These are phyloP conservation scores for Neonectria magnoliae DNA, from an alignment of 2,329 filamentous ascomycete genomes.

Conservation along the genomic window DNA sequence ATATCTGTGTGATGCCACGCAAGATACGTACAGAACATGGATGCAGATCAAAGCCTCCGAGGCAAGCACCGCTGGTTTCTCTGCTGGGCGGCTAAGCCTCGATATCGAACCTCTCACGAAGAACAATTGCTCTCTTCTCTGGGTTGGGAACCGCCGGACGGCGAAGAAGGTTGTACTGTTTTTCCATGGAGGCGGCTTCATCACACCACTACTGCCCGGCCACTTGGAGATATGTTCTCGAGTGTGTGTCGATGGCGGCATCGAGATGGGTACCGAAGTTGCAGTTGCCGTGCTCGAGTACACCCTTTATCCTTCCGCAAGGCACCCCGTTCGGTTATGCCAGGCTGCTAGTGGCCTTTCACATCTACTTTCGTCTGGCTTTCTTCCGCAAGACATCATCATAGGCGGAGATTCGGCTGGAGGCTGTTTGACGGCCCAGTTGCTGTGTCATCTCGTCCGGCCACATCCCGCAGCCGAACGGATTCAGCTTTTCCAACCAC, in stretches of 20 bases:
- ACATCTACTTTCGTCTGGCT: slow-evolving; percentile 34
- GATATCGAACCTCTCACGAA: slow-evolving; percentile 18
- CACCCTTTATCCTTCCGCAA: slow-evolving; percentile 39
- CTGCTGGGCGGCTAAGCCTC: not conserved
- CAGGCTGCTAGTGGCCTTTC: slow-evolving; percentile 40
- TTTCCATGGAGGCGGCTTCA: slow-evolving; percentile 1
- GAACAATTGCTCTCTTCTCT: not conserved
- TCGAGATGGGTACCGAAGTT: slow-evolving; percentile 10
- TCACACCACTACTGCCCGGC: not conserved
- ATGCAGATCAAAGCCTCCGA: not conserved
- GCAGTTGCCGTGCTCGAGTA: slow-evolving; percentile 45
- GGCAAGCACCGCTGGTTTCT: not conserved
- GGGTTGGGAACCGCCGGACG: not conserved
- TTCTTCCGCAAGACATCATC: slow-evolving; percentile 38
- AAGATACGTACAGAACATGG: slow-evolving; percentile 15
- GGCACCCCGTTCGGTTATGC: slow-evolving; percentile 41
- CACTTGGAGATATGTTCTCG: slow-evolving; percentile 3
- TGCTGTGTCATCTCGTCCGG: slow-evolving; percentile 44
- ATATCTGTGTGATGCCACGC: slow-evolving; percentile 12
- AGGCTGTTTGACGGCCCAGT: slow-evolving; percentile 44
- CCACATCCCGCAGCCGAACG: slow-evolving; percentile 31
- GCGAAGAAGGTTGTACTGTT: slow-evolving; percentile 2
- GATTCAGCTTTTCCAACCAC: slow-evolving; percentile 35
- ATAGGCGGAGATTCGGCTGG: slow-evolving; percentile 49
- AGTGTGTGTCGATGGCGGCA: slow-evolving; percentile 5